These are phyloP conservation scores for Apiotrichum veenhuisii DNA, from an alignment of 1,284 basidiomycete species.

Conservation along the genomic window DNA sequence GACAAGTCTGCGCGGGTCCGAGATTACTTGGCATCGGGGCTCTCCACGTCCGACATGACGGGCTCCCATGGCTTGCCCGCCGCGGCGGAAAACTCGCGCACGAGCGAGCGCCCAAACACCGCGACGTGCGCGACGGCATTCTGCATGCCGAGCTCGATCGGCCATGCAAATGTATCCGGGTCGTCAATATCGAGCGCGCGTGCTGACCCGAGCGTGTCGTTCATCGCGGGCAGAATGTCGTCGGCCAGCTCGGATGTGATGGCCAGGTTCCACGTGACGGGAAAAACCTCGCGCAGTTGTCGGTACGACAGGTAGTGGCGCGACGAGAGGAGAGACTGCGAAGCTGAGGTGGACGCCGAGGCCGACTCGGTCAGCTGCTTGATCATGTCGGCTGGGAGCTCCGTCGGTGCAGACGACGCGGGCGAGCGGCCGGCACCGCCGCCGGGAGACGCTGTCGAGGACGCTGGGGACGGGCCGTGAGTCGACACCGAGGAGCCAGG, in stretches of 20 bases:
- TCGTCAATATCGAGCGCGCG: slow-evolving; percentile 36
- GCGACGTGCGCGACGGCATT: slow-evolving; percentile 40
- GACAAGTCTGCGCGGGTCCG: not conserved
- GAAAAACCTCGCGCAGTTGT: slow-evolving; percentile 30
- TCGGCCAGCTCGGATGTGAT: slow-evolving; percentile 37
- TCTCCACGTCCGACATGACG: slow-evolving; percentile 9
- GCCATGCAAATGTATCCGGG: slow-evolving; percentile 40
- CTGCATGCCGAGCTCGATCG: slow-evolving; percentile 45
- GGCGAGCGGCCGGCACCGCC: slow-evolving; percentile 18
- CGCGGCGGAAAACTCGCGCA: slow-evolving; percentile 34
- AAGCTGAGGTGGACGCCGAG: slow-evolving; percentile 20
- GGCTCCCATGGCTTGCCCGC: slow-evolving; percentile 36
- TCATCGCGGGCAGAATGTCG: slow-evolving; percentile 31
- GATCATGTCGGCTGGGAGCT: slow-evolving; percentile 32
- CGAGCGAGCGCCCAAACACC: slow-evolving; percentile 39
- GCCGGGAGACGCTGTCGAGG: slow-evolving; percentile 16
- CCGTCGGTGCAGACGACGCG: slow-evolving; percentile 14
- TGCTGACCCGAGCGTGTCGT: slow-evolving; percentile 36
- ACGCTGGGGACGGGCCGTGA: slow-evolving; percentile 23
- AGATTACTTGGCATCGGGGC: slow-evolving; percentile 7
- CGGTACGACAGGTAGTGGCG: slow-evolving; percentile 35
- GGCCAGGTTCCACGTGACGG: slow-evolving; percentile 35
- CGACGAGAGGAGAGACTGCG: slow-evolving; percentile 28
- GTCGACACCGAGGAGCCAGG: slow-evolving; percentile 12
- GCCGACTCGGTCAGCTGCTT: slow-evolving; percentile 30